Evolutionary conservation across 2,329 filamentous ascomycete genomes (phyloP), one percentile per base, ranked within the genome.

Genomic region (Calonectria hawksworthii): DNA sequence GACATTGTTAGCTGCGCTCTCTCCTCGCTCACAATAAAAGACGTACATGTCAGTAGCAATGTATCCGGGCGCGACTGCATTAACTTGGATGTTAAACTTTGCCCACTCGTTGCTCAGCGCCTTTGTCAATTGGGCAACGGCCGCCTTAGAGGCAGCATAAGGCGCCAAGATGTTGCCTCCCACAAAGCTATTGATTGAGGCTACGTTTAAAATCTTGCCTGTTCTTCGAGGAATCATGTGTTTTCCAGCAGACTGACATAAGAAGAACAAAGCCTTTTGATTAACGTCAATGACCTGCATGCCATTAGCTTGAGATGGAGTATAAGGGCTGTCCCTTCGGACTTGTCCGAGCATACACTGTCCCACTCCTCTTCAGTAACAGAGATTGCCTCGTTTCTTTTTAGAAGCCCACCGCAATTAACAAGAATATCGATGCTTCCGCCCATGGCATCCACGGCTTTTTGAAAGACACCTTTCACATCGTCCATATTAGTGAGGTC

Each of bases 121-220:
- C 67, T 74, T 75, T 21, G 74, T 75, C 52, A 75, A n/a, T 30
- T 75, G 74, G 11, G 70, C 30, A 28, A 75, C 74, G 23, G 41
- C 74, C 4, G 70, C 74, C 63, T 75, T 75, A 28, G 70, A 73
- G 6, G 67, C 67, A 18, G 68, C 28, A 7, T 75, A 75, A 0
- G 70, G 41, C 3, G 67, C 70, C 1, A 75, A 16, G 9, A 51
- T 59, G 10, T 64, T 30, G 16, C 52, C 67, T 23, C 70, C 74
- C 16, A 68, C 63, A 26, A 75, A 75, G 52, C 66, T 73, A 47
- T 73, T 71, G 26, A 75, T 32, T 1, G 70, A 73, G 1, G 74
- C 71, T 6, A 73, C 54, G 23, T 75, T 75, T 44, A 75, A 34
- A 50, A 75, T 75, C 36, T 75, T 74, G 36, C 74, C 74, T 18